Evolutionary conservation across 768 basidiomycete genomes (phyloP).

Genomic region (Mycena haematopus): DNA sequence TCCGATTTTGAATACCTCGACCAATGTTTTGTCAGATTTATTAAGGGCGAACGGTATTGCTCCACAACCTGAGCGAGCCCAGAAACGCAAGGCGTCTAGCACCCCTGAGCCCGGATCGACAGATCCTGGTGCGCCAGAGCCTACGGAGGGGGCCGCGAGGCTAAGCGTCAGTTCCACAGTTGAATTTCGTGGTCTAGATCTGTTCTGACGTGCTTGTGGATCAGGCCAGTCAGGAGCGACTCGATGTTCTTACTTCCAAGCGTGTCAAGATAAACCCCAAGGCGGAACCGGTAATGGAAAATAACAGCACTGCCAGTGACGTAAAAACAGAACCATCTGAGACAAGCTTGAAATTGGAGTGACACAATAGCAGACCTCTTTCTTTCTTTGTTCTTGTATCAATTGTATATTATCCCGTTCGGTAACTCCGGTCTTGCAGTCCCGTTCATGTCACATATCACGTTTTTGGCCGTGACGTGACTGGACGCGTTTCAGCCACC

Average conservation of each 20-base stretch:
- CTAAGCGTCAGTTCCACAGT: conserved; percentile 1
- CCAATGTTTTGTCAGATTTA: background rate
- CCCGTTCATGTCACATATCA: too few relatives aligned
- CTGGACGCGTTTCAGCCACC: conserved; percentile 10
- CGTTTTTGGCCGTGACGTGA: conserved; percentile 7
- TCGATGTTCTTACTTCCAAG: conserved; percentile 8
- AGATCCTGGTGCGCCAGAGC: conserved; percentile 3
- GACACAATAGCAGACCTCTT: background rate
- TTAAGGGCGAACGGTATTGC: conserved; percentile 21
- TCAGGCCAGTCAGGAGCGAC: background rate
- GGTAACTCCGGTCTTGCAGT: too few relatives aligned
- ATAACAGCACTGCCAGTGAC: background rate
- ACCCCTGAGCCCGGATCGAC: conserved; percentile 11
- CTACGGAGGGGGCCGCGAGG: conserved; percentile 13
- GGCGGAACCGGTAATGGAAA: background rate
- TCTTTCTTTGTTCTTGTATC: background rate
- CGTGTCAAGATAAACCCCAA: conserved; percentile 3
- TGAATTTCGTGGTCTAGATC: background rate
- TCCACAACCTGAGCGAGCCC: background rate
- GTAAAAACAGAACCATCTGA: conserved; percentile 13
- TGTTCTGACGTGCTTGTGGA: background rate
- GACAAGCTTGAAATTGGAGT: background rate
- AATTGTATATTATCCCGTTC: conserved; percentile 3
- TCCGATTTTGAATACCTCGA: background rate
- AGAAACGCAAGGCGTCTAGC: conserved; percentile 23